Evolutionary conservation across 208 protist genomes (phyloP), one percentile per base, ranked within the genome.

Genomic region (Angomonas deanei): DNA sequence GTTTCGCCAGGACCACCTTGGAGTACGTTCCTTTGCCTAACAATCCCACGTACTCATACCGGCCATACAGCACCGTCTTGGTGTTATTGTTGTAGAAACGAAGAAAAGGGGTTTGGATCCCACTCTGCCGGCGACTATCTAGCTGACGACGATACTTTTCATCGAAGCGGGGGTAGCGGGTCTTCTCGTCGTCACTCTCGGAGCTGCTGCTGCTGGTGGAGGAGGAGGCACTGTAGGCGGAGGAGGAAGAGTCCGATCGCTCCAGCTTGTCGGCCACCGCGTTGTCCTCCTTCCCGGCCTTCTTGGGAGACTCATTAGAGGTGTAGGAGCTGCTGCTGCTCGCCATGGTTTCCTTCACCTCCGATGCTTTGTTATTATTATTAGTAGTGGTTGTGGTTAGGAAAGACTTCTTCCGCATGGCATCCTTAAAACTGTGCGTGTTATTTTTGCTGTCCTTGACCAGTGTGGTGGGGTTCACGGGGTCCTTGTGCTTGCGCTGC

Each of bases 21-120:
- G 84, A 80, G 74, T 82, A 93, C 10, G 87, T 93, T 2, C 87
- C 87, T 59, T 89, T 89, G 27, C 87, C 87, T 2, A 93, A 67
- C 31, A 70, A 76, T 36, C 74, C 70, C 30, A 75, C 54, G 48
- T 82, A 79, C 31, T 82, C 46, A 66, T 86, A 93, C 31, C 73
- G 70, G 60, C 77, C 74, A 55, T 93, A 93, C 13, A 93, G 72
- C 48, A 89, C 63, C 17, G 81, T 70, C 28, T 62, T 31, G 38
- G 8, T 34, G 21, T 32, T 21, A 36, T 17, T 23, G 64, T 23
- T 70, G 54, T 19, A 49, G 64, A 50, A 26, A 23, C 42, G 42
- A 10, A 50, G 13, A 19, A 50, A 50, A 19, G 42, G 42, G 42
- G 42, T 50, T 4, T 26, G 42, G 19, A 50, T 50, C 4, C 42